Conservation (phyloP, 179 eudicot species). For the Silene noctiflora region DNA sequence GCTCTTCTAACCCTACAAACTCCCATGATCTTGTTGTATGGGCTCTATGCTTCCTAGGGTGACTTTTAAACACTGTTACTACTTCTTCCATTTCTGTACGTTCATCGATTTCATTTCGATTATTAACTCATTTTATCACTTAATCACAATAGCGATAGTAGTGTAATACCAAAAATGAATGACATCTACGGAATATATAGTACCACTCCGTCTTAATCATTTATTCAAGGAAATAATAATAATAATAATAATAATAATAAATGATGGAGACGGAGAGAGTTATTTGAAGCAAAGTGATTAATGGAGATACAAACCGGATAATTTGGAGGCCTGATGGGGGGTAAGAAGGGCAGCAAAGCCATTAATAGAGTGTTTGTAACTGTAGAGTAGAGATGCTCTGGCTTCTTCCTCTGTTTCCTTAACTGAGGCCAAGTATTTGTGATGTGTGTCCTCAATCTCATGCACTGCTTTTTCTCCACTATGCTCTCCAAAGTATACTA, state of each 20-base stretch:
- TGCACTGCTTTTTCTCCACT: conserved; percentile 43
- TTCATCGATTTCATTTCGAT: background rate
- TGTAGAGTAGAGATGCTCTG: conserved; percentile 58
- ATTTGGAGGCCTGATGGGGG: conserved; percentile 55
- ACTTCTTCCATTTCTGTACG: conserved; percentile 47
- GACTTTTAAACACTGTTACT: conserved; percentile 33
- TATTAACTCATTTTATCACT: background rate
- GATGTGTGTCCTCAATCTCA: conserved; percentile 65
- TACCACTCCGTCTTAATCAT: too few relatives aligned
- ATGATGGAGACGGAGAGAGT: too few relatives aligned
- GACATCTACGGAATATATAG: too few relatives aligned
- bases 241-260: too few relatives aligned
- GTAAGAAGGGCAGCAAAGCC: conserved; percentile 85
- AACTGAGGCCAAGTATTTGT: conserved; percentile 52
- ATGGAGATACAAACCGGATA: conserved; percentile 42
- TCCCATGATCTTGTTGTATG: conserved; percentile 95
- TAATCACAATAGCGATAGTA: too few relatives aligned
- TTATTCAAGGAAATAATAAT: too few relatives aligned
- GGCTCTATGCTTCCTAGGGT: conserved; percentile 50
- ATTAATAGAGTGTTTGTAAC: conserved; percentile 77
- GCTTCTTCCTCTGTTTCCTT: conserved; percentile 72
- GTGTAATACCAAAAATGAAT: too few relatives aligned
- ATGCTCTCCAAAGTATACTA: conserved; percentile 68
- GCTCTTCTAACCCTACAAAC: conserved; percentile 59
- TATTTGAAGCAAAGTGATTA: too few relatives aligned